phyloP scores from a whole-genome alignment of 1,139 yeast species.

The Debaryomycetaceae sp. region DNA sequence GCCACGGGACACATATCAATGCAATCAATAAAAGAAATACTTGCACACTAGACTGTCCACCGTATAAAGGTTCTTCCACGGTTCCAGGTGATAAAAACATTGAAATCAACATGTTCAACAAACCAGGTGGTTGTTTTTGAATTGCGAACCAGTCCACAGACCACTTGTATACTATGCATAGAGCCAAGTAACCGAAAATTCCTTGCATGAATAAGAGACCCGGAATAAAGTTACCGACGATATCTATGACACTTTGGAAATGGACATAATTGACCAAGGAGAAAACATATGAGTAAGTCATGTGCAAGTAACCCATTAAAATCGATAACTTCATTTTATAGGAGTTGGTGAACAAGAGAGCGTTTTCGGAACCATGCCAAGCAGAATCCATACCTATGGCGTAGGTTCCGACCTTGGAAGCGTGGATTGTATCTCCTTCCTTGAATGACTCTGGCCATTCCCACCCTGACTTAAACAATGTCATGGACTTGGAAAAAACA shows the following conservation, averaged over 20 bases:
- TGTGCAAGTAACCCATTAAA: conserved; percentile 74
- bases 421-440: conserved; percentile 56
- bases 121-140: conserved; percentile 70
- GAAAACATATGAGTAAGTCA: conserved; percentile 70
- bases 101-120: conserved; percentile 74
- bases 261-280: conserved; percentile 63
- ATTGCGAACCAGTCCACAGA: conserved; percentile 70
- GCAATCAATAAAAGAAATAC: conserved; percentile 57
- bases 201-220: conserved; percentile 81
- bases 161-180: conserved; percentile 78
- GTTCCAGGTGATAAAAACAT: conserved; percentile 80
- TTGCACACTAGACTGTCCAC: conserved; percentile 63
- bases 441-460: conserved; percentile 61
- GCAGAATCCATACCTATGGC: conserved; percentile 69
- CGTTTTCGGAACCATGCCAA: conserved; percentile 84
- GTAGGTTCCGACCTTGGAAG: conserved; percentile 56
- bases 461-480: conserved; percentile 72
- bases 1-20: conserved; percentile 72
- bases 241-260: conserved; percentile 59
- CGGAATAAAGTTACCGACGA: conserved; percentile 74
- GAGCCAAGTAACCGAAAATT: conserved; percentile 72
- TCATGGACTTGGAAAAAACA: conserved; percentile 74
- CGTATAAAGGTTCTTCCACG: conserved; percentile 61
- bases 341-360: conserved; percentile 68
- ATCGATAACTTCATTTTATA: conserved; percentile 81